Base-by-base conservation (phyloP, 2,329 filamentous ascomycete genomes). In the Hypoxylon sp. region DNA sequence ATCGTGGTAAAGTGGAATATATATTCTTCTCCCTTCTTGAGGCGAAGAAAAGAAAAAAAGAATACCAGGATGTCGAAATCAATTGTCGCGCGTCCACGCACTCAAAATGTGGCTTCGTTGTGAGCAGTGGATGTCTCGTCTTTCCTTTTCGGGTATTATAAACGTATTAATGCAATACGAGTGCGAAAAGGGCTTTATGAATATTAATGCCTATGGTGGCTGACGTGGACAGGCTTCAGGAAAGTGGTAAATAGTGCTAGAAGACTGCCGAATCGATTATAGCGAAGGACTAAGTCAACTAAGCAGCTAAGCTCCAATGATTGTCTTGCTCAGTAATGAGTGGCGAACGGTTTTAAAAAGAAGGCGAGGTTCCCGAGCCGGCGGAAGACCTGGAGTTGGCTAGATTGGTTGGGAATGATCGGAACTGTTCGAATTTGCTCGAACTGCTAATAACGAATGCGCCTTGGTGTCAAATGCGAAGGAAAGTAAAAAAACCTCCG, bases 291-390 rank as follows among this genome's bases (percentile, higher is more conserved):
- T 57, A 60, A 64, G 63, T 66, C 44, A 65, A 60, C 57, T 69
- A 72, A 70, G 71, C 72, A 72, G 13, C 33, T 66, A 67, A 55
- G 59, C 62, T 72, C 37, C 22, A 44, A 42, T 26, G 33, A 11
- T 44, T 63, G 37, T 39, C 46, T 52, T 63, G 47, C 42, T 53
- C 63, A 64, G 57, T 51, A 60, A 59, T 35, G 63, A 59, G 65
- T 69, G 70, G 63, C 53, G 67, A 63, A 58, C 51, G 51, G 63
- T 55, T 37, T n/a, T 24, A 50, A 50, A 65, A 69, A 67, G 68
- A 73, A 52, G 66, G 54, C 67, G 48, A 64, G 66, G 71, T 66
- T 75, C 71, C 74, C 74, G 75, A 75, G 60, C 75, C 75, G 66
- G 75, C 74, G 75, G 74, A 75, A 76, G 73, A 66, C 71, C 71